These are phyloP conservation scores for Eucalyptus cloeziana DNA, from an alignment of 345 rosid genomes.

Conservation along the genomic window DNA sequence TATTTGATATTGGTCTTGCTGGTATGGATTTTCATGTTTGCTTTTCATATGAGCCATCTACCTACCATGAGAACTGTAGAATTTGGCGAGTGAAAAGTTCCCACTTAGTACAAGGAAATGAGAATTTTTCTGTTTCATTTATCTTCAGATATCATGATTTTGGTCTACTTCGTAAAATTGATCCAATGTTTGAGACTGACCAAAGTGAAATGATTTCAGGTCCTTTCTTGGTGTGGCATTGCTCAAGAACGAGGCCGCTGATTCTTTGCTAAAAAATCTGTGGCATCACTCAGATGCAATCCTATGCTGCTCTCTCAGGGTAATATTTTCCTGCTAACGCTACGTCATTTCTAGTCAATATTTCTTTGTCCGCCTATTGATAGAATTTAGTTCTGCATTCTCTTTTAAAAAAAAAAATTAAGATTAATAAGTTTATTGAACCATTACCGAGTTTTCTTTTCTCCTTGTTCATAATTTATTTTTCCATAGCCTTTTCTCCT, in stretches of 20 bases:
- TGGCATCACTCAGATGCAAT: constrained; percentile 91
- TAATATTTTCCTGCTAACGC: background rate
- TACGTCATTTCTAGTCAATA: background rate
- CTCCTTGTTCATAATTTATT: background rate
- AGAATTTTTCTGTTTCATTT: background rate
- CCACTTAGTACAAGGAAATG: background rate
- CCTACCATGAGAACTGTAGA: background rate
- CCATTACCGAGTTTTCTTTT: background rate
- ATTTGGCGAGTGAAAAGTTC: background rate
- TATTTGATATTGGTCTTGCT: background rate
- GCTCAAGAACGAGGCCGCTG: constrained; percentile 61
- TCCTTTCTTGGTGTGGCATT: constrained; percentile 76
- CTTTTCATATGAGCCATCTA: background rate
- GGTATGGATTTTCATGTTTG: background rate
- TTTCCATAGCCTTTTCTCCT: background rate
- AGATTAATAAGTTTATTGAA: background rate
- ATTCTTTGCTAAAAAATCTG: constrained; percentile 61
- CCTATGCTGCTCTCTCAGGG: constrained; percentile 89
- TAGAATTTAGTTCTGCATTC: background rate
- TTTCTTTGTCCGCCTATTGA: background rate
- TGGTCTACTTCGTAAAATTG: background rate
- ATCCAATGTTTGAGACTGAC: background rate
- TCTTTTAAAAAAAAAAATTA: background rate
- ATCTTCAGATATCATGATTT: background rate
- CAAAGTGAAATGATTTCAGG: constrained; percentile 16